phyloP scores from a whole-genome alignment of 805 yeast species.

The Debaryomyces castellii region DNA sequence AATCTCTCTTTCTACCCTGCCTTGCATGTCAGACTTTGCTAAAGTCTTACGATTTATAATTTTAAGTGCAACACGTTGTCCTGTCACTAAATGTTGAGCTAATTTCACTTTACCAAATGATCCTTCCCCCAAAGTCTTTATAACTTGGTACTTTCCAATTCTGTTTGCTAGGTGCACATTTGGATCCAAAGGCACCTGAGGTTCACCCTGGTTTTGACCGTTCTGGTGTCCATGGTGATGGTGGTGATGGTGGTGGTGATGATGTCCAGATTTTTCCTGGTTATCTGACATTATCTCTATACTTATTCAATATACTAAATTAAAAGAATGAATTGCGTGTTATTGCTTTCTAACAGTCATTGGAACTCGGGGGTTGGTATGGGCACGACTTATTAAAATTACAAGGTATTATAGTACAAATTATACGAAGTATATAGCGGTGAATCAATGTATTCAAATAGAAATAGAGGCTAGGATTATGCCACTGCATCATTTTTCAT shows the following conservation, averaged over 20 bases:
- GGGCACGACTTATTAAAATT: neutral
- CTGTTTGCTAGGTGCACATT: slow-evolving; percentile 40
- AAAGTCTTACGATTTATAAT: slow-evolving; percentile 89
- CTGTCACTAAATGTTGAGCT: slow-evolving; percentile 86
- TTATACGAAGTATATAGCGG: too few species aligned
- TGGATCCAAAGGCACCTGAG: slow-evolving; percentile 4
- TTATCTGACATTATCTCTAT: slow-evolving; percentile 8
- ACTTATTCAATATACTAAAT: neutral
- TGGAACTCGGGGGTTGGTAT: neutral
- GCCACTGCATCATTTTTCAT: too few species aligned
- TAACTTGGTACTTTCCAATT: slow-evolving; percentile 90
- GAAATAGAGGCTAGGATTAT: too few species aligned
- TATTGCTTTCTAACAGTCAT: neutral
- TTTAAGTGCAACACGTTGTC: slow-evolving; percentile 88
- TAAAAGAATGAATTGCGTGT: neutral
- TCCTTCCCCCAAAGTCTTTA: slow-evolving; percentile 93
- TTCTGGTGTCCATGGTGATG: slow-evolving; percentile 22
- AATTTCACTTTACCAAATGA: slow-evolving; percentile 94
- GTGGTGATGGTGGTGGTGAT: slow-evolving; percentile 16
- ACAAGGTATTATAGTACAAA: too few species aligned
- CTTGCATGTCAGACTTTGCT: slow-evolving; percentile 96
- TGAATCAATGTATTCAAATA: too few species aligned
- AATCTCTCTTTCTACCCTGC: slow-evolving; percentile 91
- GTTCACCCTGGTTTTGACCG: slow-evolving; percentile 13
- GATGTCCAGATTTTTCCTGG: slow-evolving; percentile 8